Conservation (phyloP, 306 rosid genomes). For the Sicyos edulis region DNA sequence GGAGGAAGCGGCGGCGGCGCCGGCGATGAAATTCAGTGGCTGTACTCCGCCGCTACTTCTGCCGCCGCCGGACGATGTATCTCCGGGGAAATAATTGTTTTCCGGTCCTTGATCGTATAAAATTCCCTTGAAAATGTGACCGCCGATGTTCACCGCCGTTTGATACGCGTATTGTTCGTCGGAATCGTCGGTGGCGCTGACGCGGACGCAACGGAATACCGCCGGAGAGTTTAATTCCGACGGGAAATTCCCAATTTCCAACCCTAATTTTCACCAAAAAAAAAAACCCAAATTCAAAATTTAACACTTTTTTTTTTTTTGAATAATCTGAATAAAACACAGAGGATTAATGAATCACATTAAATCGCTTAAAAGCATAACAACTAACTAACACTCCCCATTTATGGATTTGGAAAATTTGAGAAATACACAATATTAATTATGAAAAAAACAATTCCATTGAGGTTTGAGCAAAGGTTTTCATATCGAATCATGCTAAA, state of each 20-base stretch:
- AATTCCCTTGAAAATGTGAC: conserved; percentile 80
- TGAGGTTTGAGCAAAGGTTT: too few species aligned
- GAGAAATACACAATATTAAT: too few species aligned
- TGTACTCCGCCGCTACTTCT: conserved; percentile 28
- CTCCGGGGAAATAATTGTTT: conserved; percentile 33
- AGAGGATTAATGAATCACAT: too few species aligned
- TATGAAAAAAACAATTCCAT: too few species aligned
- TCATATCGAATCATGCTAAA: too few species aligned
- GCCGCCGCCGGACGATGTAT: conserved; percentile 47
- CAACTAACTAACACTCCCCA: too few species aligned
- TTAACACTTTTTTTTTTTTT: too few species aligned
- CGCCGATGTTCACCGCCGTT: conserved; percentile 89
- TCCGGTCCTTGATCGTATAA: conserved; percentile 80
- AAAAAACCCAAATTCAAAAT: not conserved
- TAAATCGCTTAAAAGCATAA: too few species aligned
- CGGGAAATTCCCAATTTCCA: conserved; percentile 68
- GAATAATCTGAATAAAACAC: too few species aligned
- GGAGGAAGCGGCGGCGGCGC: conserved; percentile 25
- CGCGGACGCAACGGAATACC: conserved; percentile 68
- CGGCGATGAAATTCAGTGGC: conserved; percentile 50
- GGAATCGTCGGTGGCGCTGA: conserved; percentile 55
- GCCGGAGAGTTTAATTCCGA: conserved; percentile 55
- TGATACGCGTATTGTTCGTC: conserved; percentile 85
- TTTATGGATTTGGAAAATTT: too few species aligned
- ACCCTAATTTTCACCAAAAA: conserved; percentile 33